These are phyloP conservation scores for Somion occarium DNA, from an alignment of 1,284 basidiomycete genomes.

Conservation along the genomic window DNA sequence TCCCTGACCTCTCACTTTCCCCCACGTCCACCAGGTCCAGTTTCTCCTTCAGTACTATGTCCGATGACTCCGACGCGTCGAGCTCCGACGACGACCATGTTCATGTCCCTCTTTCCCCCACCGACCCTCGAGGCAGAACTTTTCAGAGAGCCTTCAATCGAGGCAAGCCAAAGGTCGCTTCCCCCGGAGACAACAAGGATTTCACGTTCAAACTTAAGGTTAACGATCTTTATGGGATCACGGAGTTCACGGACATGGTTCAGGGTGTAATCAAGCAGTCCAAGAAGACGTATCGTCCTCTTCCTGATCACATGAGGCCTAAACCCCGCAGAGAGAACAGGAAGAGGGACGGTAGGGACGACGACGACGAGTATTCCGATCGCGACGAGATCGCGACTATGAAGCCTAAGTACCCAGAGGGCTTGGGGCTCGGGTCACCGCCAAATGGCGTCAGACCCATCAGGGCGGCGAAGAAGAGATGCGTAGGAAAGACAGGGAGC, in stretches of 20 bases:
- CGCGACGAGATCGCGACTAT: no score
- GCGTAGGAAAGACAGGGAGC: constrained; percentile 5
- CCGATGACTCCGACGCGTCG: constrained; percentile 1
- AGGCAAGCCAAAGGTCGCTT: neutral
- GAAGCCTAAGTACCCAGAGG: neutral
- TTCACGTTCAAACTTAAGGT: constrained; percentile 66
- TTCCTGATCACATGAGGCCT: constrained; percentile 18
- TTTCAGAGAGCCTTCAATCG: neutral
- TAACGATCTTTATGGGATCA: constrained; percentile 55
- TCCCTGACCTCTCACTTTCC: neutral
- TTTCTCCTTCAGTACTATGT: neutral
- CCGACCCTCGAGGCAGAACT: neutral
- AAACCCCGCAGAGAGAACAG: neutral
- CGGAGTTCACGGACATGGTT: constrained; percentile 58
- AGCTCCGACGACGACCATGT: neutral
- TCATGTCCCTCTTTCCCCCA: neutral
- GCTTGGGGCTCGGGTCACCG: constrained; percentile 1
- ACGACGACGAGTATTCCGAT: neutral
- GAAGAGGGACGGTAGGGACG: neutral
- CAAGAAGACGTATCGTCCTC: constrained; percentile 46
- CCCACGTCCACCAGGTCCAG: neutral
- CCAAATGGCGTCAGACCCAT: neutral
- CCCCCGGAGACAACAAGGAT: constrained; percentile 9
- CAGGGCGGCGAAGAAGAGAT: constrained; percentile 7
- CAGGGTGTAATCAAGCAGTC: constrained; percentile 49